A percentile compares a stretch with the other conserved stretches of the same genome.
Evolutionary conservation across 805 yeast genomes (phyloP).

Genomic region (Nakazawaea siamensis): DNA sequence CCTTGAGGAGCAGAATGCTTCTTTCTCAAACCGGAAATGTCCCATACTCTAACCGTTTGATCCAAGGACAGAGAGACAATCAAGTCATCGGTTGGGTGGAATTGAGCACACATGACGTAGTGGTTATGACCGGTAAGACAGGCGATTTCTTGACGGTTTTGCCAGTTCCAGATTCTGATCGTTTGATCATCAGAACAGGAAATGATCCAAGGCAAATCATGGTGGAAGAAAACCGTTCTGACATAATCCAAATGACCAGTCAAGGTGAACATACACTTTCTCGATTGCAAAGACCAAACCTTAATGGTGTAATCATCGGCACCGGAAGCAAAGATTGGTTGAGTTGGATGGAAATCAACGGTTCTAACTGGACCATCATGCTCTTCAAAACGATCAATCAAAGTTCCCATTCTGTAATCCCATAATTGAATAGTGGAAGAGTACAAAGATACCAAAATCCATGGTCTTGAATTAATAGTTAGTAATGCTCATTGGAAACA

Average conservation of each 20-base stretch:
- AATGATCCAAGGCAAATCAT: conserved; percentile 94
- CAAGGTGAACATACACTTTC: conserved; percentile 86
- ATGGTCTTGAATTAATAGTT: conserved; percentile 48
- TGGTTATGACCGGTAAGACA: conserved; percentile 97
- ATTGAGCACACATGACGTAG: conserved; percentile 96
- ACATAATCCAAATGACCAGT: conserved; percentile 94
- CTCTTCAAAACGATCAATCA: conserved; percentile 93
- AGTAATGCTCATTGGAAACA: neutral
- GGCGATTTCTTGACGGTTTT: conserved; percentile 94
- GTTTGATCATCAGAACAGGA: conserved; percentile 98
- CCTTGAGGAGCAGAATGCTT: conserved; percentile 75
- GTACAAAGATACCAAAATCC: conserved; percentile 92
- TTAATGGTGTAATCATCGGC: conserved; percentile 95
- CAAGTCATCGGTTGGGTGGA: conserved; percentile 92
- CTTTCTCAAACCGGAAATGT: conserved; percentile 88
- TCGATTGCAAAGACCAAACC: conserved; percentile 91
- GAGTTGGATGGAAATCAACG: conserved; percentile 95
- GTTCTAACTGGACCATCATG: conserved; percentile 98
- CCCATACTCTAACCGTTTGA: conserved; percentile 99
- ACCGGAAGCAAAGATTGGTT: conserved; percentile 93
- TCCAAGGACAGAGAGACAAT: conserved; percentile 94
- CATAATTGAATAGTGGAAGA: conserved; percentile 98
- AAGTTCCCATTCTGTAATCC: conserved; percentile 99
- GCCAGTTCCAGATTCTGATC: conserved; percentile 99
- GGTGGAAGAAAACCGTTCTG: conserved; percentile 90